Evolutionary conservation across 306 rosid genomes (phyloP), one percentile per base, ranked within the genome.

Genomic region (Inga laurina): DNA sequence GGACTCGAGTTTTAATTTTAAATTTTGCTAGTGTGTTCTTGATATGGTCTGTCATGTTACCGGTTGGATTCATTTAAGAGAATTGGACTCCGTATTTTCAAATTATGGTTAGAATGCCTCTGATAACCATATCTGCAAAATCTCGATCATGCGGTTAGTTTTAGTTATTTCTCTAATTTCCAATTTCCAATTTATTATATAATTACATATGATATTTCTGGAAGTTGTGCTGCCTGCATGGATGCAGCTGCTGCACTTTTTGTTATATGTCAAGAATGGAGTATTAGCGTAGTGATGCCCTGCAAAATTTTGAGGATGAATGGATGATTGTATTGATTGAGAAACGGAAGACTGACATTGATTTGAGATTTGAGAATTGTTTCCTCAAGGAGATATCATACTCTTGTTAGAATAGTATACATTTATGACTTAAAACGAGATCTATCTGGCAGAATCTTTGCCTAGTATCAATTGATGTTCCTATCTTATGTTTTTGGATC

Each of bases 91-190:
- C 22, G 56, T 43, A 43, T 72, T 79, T 79, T 52, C 3, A 10
- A 43, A 56, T 3, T 35, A 18, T 19, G 19, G 49, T 76, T 80
- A 5, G 22, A 72, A 4, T 71, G 34, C 61, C 49, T 79, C 21
- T 48, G 79, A 24, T 74, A 39, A 30, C 48, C 41, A 21, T 46
- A 5, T 11, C 5, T 75, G 5, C 39, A 65, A 59, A 59, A 65
- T 65, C 43, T 65, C n/a, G 62, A 16, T 44, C 72, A 27, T 83
- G 80, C 3, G 71, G 48, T 52, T 71, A 22, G 61, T 70, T 79
- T 66, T 79, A 22, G 76, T 43, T 44, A 22, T 66, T 83, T 54
- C 41, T 62, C 16, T 41, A 48, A 65, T 43, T 51, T 80, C 7
- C 34, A 35, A 30, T 61, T 49, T 83, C 4, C 52, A 35, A 41